These are phyloP conservation scores for Crithidia thermophila DNA, from an alignment of 208 protist species.

Conservation along the genomic window DNA sequence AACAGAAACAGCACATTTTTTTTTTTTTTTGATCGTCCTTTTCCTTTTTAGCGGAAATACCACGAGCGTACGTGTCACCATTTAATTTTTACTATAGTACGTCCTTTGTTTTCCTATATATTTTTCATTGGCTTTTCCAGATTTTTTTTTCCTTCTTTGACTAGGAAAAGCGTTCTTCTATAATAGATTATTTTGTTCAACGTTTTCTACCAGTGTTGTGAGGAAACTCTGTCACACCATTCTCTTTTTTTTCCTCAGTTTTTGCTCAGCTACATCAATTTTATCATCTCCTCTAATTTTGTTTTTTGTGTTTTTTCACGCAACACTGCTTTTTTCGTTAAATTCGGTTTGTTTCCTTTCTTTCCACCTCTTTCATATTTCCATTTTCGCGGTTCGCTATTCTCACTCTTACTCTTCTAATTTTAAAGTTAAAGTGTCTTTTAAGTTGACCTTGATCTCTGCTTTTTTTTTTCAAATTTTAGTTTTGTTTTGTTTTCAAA, in stretches of 20 bases:
- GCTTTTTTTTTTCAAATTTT: conserved; percentile 16
- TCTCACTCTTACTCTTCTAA: not conserved
- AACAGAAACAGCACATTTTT: not conserved
- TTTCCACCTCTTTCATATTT: not conserved
- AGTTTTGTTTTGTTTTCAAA: conserved; percentile 11
- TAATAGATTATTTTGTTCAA: too few relatives aligned
- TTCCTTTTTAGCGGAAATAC: not conserved
- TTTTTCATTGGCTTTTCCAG: conserved; percentile 1
- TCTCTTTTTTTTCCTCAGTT: not conserved
- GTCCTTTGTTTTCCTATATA: conserved; percentile 3
- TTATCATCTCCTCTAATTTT: not conserved
- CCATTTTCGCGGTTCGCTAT: too few relatives aligned
- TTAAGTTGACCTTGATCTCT: not conserved
- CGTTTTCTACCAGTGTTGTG: too few relatives aligned
- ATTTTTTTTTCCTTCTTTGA: conserved; percentile 6
- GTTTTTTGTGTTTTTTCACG: conserved; percentile 16
- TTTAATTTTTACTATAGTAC: not conserved
- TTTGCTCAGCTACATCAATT: not conserved
- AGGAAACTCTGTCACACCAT: too few relatives aligned
- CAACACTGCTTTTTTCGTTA: conserved; percentile 3
- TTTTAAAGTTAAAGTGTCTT: too few relatives aligned
- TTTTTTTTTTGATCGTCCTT: conserved; percentile 1
- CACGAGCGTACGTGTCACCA: not conserved
- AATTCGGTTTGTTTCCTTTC: conserved; percentile 7
- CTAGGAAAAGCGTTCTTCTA: too few relatives aligned